A percentile compares a stretch with the other conserved stretches of the same genome.
These are phyloP conservation scores for Colletotrichum euphorbiae DNA, from an alignment of 2,329 filamentous ascomycete genomes.

Conservation along the genomic window DNA sequence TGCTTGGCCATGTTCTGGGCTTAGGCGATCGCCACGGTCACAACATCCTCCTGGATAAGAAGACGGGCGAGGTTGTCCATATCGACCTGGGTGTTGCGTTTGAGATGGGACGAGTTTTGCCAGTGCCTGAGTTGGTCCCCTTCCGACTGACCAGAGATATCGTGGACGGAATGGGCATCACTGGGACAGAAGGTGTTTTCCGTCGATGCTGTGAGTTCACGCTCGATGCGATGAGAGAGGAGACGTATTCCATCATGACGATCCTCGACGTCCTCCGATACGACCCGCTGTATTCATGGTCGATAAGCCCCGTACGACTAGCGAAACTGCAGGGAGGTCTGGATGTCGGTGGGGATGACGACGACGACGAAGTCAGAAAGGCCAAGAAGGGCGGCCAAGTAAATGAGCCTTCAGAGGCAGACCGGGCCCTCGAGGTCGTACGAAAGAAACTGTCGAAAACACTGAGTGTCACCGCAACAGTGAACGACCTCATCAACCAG, in stretches of 20 bases:
- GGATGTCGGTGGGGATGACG: constrained; percentile 55
- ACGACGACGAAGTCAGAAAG: constrained; percentile 53
- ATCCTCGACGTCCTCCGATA: constrained; percentile 98
- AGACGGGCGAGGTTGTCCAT: constrained; percentile 93
- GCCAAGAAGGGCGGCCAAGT: constrained; percentile 56
- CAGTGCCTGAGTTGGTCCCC: constrained; percentile 93
- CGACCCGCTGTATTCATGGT: constrained; percentile 97
- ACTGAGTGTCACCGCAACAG: constrained; percentile 91
- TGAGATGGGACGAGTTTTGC: constrained; percentile 94
- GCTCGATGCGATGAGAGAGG: constrained; percentile 91
- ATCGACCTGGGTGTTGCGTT: constrained; percentile 98
- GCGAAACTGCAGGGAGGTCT: constrained; percentile 74
- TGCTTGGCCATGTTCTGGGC: constrained; percentile 92
- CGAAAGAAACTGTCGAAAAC: constrained; percentile 96
- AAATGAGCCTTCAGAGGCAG: constrained; percentile 80
- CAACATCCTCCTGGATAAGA: constrained; percentile 92
- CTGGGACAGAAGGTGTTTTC: constrained; percentile 95
- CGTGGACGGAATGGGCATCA: constrained; percentile 96
- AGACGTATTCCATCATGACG: constrained; percentile 98
- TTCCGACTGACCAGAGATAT: constrained; percentile 95
- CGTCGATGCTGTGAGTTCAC: constrained; percentile 98
- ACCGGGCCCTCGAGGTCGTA: constrained; percentile 90
- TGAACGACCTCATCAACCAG: constrained; percentile 97
- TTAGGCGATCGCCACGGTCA: constrained; percentile 95
- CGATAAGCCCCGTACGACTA: constrained; percentile 77